Evolutionary conservation across 768 basidiomycete species (phyloP).

Genomic region (Tulasnella sp.): DNA sequence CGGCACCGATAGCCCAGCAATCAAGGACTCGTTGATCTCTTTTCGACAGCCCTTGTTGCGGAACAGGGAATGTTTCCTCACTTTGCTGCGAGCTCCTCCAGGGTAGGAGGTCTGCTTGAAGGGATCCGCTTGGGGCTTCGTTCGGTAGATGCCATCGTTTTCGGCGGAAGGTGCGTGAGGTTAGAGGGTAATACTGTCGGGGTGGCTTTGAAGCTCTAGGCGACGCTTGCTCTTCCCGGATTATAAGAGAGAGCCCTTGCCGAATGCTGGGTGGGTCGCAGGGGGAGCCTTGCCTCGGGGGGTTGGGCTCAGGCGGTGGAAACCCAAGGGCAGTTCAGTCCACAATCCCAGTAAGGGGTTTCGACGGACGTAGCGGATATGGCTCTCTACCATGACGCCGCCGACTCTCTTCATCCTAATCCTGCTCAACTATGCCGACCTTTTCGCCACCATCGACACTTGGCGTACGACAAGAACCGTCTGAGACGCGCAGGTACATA

Average conservation of each 20-base stretch:
- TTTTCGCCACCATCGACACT: neutral
- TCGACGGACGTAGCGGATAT: constrained; percentile 8
- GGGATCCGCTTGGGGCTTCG: neutral
- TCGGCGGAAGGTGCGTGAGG: too few relatives aligned
- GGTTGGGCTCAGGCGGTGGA: neutral
- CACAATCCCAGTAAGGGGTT: neutral
- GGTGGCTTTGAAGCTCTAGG: neutral
- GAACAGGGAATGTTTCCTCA: neutral
- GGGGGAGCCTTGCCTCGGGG: neutral
- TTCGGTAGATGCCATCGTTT: neutral
- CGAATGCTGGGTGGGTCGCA: neutral
- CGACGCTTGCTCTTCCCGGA: too few relatives aligned
- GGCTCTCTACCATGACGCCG: neutral
- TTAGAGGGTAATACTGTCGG: neutral
- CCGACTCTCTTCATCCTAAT: neutral
- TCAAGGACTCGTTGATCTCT: neutral
- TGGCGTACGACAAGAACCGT: too few relatives aligned
- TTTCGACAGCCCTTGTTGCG: too few relatives aligned
- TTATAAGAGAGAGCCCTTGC: neutral
- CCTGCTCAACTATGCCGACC: neutral
- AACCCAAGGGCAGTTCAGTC: neutral
- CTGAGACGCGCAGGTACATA: too few relatives aligned
- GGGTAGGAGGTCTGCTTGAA: constrained; percentile 6
- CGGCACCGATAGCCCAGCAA: neutral
- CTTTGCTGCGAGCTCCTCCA: constrained; percentile 2